Percentiles rank a stretch among this genome's conserved stretches.
Conservation (phyloP, 75 land plant species). For the Cunninghamia lanceolata region DNA sequence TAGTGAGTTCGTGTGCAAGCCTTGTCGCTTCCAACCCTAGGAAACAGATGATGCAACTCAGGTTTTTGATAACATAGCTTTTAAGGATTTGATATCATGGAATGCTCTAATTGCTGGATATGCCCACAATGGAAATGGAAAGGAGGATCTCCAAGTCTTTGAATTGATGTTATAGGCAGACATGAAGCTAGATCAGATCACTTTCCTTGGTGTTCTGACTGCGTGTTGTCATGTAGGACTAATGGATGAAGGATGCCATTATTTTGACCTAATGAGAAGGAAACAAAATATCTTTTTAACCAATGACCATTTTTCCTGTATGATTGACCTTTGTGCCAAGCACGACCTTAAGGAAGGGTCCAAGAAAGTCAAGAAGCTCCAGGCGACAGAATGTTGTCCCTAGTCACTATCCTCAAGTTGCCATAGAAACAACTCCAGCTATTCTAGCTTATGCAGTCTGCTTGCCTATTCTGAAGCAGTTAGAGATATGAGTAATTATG, state of each 20-base stretch:
- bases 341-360: slow-evolving; percentile 25
- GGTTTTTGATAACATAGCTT: not conserved
- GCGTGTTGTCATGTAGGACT: slow-evolving; percentile 27
- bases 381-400: not conserved
- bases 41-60: slow-evolving; percentile 11
- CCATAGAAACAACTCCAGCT: not conserved
- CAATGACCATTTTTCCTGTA: slow-evolving; percentile 17
- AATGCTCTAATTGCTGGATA: slow-evolving; percentile 21
- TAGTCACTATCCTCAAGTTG: not conserved
- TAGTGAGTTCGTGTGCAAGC: slow-evolving; percentile 31
- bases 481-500: not conserved
- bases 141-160: slow-evolving; percentile 12
- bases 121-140: slow-evolving; percentile 9
- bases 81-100: slow-evolving; percentile 13
- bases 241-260: slow-evolving; percentile 20
- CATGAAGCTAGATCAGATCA: slow-evolving; percentile 16
- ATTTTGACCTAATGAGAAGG: slow-evolving; percentile 5
- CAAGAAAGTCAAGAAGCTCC: slow-evolving; percentile 26
- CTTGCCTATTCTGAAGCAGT: not conserved
- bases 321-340: slow-evolving; percentile 21
- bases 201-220: slow-evolving; percentile 12
- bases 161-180: slow-evolving; percentile 1
- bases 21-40: slow-evolving; percentile 17
- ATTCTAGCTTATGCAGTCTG: not conserved
- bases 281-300: not conserved